Evolutionary conservation across 129 eudicot species (phyloP).

Genomic region (Flaveria ramosissima): DNA sequence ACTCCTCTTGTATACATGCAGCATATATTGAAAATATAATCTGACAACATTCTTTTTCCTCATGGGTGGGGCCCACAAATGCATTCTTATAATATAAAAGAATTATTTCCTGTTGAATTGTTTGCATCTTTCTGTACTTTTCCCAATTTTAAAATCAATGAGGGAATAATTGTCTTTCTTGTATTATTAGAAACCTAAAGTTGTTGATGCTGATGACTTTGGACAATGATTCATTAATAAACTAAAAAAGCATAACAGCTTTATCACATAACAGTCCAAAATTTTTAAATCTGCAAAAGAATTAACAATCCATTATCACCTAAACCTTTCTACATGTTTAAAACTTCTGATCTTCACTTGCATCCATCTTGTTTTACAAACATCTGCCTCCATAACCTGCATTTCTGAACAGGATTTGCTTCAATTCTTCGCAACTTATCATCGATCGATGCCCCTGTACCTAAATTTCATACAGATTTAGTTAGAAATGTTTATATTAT

Average conservation of each 20-base stretch:
- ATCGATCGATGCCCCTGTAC: slow-evolving; percentile 48
- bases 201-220: slow-evolving; percentile 16
- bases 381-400: slow-evolving; percentile 93
- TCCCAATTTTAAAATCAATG: slow-evolving; percentile 20
- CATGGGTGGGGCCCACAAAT: slow-evolving; percentile 36
- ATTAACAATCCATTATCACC: slow-evolving; percentile 24
- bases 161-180: slow-evolving; percentile 41
- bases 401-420: slow-evolving; percentile 67
- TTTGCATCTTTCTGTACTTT: slow-evolving; percentile 35
- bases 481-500: not conserved
- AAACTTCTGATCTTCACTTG: not conserved
- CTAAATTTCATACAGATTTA: slow-evolving; percentile 23
- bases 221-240: slow-evolving; percentile 23
- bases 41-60: slow-evolving; percentile 38
- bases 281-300: slow-evolving; percentile 24
- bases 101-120: slow-evolving; percentile 24
- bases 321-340: slow-evolving; percentile 17
- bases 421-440: slow-evolving; percentile 67
- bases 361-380: slow-evolving; percentile 42
- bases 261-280: slow-evolving; percentile 30
- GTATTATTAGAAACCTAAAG: slow-evolving; percentile 24
- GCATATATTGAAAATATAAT: slow-evolving; percentile 19
- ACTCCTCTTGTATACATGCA: slow-evolving; percentile 16
- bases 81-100: slow-evolving; percentile 6
- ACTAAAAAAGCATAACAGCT: slow-evolving; percentile 41